Evolutionary conservation across 305 asterid species (phyloP).

Genomic region (Withania somnifera): DNA sequence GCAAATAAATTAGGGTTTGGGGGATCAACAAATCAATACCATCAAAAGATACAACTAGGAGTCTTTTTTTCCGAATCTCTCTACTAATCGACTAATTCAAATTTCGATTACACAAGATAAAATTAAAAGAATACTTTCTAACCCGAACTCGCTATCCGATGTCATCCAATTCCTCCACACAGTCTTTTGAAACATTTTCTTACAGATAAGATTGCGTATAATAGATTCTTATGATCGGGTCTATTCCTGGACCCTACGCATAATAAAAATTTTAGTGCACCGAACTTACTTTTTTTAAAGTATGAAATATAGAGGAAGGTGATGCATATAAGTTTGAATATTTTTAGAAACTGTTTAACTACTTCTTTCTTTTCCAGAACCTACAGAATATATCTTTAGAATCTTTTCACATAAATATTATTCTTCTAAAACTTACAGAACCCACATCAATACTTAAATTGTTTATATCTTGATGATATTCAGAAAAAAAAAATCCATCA

Average conservation of each 20-base stretch:
- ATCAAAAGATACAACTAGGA: too few species aligned
- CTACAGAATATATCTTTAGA: neutral
- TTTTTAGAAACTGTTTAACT: neutral
- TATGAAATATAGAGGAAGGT: neutral
- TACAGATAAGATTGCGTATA: too few species aligned
- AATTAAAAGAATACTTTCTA: neutral
- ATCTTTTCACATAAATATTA: neutral
- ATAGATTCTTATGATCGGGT: too few species aligned
- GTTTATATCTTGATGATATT: neutral
- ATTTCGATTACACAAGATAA: neutral
- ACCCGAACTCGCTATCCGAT: neutral
- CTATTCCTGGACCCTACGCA: too few species aligned
- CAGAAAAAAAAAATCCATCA: neutral
- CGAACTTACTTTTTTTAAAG: neutral
- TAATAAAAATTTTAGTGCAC: too few species aligned
- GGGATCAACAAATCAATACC: too few species aligned
- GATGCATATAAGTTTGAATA: neutral
- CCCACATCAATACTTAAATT: neutral
- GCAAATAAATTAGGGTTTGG: too few species aligned
- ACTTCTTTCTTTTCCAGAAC: neutral
- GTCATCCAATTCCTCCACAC: neutral
- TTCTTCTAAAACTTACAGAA: neutral
- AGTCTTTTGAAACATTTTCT: too few species aligned
- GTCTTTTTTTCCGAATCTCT: neutral
- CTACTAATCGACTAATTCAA: neutral